These are phyloP conservation scores for Ogataea wickerhamii DNA, from an alignment of 805 yeast species.

Conservation along the genomic window DNA sequence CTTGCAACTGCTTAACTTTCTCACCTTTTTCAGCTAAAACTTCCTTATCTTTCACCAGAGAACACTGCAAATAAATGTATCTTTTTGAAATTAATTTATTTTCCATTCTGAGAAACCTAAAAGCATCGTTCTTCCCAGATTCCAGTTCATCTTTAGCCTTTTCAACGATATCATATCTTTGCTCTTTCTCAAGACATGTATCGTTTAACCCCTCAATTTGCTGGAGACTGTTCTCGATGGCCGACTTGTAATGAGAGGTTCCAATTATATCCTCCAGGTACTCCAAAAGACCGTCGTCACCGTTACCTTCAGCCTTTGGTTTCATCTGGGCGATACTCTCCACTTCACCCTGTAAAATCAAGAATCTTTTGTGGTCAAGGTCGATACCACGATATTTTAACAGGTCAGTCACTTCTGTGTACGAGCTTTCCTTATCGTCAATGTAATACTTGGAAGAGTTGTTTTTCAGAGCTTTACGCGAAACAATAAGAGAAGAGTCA, in stretches of 20 bases:
- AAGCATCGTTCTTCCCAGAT: constrained; percentile 60
- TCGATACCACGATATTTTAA: constrained; percentile 85
- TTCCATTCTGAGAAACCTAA: constrained; percentile 61
- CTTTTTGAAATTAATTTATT: constrained; percentile 52
- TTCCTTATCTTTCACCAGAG: constrained; percentile 38
- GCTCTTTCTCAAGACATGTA: constrained; percentile 74
- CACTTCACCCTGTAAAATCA: constrained; percentile 96
- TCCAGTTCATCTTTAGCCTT: constrained; percentile 66
- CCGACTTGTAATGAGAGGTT: constrained; percentile 74
- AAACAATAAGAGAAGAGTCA: constrained; percentile 60
- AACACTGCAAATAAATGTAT: constrained; percentile 55
- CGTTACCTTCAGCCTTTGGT: constrained; percentile 88
- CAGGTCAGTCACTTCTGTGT: constrained; percentile 71
- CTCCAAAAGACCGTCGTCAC: constrained; percentile 91
- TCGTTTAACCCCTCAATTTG: constrained; percentile 76
- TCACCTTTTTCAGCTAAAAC: constrained; percentile 38
- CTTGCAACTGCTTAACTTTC: constrained; percentile 37
- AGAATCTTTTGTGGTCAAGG: constrained; percentile 88
- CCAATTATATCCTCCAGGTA: constrained; percentile 97
- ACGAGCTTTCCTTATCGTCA: constrained; percentile 65
- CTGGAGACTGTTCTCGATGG: constrained; percentile 61
- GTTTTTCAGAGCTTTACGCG: constrained; percentile 75
- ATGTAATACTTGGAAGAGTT: constrained; percentile 77
- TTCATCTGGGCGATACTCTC: constrained; percentile 99
- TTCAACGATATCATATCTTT: constrained; percentile 73